Evolutionary conservation across 1,284 basidiomycete genomes (phyloP).

Genomic region (Entoloma clypeatum): DNA sequence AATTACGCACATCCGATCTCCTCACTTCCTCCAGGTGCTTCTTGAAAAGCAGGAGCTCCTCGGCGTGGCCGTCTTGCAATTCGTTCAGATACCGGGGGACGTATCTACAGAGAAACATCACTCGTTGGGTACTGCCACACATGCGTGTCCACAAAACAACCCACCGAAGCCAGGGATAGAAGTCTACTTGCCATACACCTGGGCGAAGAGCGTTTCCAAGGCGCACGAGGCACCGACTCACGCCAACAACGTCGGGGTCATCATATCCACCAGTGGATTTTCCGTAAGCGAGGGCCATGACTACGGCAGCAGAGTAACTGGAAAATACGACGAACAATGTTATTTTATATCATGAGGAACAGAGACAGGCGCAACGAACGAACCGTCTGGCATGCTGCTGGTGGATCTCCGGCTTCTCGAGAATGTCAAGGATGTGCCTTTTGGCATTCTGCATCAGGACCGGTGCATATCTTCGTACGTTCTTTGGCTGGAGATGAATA

Average conservation of each 20-base stretch:
- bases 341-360: background rate
- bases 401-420: slow-evolving; percentile 45
- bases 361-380: slow-evolving; percentile 5
- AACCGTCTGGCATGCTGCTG: slow-evolving; percentile 51
- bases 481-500: slow-evolving; percentile 47
- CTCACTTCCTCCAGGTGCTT: slow-evolving; percentile 45
- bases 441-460: slow-evolving; percentile 45
- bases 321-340: background rate
- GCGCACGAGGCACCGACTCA: slow-evolving; percentile 45
- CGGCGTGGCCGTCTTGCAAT: slow-evolving; percentile 47
- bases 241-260: slow-evolving; percentile 53
- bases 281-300: slow-evolving; percentile 65
- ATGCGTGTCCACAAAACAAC: no score
- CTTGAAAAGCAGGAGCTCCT: slow-evolving; percentile 56
- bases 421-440: slow-evolving; percentile 48
- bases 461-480: slow-evolving; percentile 43
- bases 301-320: slow-evolving; percentile 62
- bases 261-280: slow-evolving; percentile 48
- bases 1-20: slow-evolving; percentile 41
- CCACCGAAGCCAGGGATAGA: slow-evolving; percentile 51
- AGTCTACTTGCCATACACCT: slow-evolving; percentile 57
- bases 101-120: no score
- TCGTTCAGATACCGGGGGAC: slow-evolving; percentile 56
- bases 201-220: slow-evolving; percentile 50
- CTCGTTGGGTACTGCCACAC: background rate